Evolutionary conservation across 352 stramenopile species (phyloP).

Genomic region (Globisporangium spiculum): DNA sequence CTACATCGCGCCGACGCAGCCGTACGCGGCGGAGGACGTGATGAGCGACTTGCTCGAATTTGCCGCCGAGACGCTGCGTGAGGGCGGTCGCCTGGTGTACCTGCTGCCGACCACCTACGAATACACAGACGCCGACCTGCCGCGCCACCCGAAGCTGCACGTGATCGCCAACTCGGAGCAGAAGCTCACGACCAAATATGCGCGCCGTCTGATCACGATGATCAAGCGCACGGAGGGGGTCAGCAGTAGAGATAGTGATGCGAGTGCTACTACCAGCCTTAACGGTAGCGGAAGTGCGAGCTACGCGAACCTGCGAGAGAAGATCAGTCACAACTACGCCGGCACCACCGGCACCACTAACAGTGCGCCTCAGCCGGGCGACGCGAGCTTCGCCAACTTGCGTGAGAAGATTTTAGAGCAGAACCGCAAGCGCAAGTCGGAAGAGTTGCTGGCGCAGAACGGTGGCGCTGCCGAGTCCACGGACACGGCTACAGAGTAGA

Average conservation of each 20-base stretch:
- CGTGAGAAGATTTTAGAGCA: slow-evolving; percentile 57
- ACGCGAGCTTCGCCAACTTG: slow-evolving; percentile 68
- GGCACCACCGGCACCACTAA: neutral
- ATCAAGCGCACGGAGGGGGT: slow-evolving; percentile 43
- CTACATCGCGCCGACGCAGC: slow-evolving; percentile 95
- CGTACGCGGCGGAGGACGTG: slow-evolving; percentile 95
- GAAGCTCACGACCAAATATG: slow-evolving; percentile 82
- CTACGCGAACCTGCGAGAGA: slow-evolving; percentile 72
- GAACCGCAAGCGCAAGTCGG: slow-evolving; percentile 63
- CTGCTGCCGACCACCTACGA: slow-evolving; percentile 81
- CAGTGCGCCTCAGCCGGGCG: slow-evolving; percentile 12
- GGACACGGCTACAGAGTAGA: neutral
- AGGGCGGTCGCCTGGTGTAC: slow-evolving; percentile 85
- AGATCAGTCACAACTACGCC: slow-evolving; percentile 38
- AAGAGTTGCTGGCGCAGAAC: slow-evolving; percentile 19
- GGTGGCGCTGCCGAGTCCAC: neutral
- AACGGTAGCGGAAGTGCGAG: slow-evolving; percentile 34
- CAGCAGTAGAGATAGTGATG: neutral
- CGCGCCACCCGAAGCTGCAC: slow-evolving; percentile 62
- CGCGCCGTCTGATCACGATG: slow-evolving; percentile 86
- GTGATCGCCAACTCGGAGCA: slow-evolving; percentile 82
- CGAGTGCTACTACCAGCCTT: neutral
- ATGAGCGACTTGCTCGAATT: slow-evolving; percentile 96
- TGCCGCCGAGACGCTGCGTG: slow-evolving; percentile 62
- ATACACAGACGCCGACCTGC: slow-evolving; percentile 79